Evolutionary conservation across 176 grass and related monocot species (phyloP).

Genomic region (Triticum urartu): DNA sequence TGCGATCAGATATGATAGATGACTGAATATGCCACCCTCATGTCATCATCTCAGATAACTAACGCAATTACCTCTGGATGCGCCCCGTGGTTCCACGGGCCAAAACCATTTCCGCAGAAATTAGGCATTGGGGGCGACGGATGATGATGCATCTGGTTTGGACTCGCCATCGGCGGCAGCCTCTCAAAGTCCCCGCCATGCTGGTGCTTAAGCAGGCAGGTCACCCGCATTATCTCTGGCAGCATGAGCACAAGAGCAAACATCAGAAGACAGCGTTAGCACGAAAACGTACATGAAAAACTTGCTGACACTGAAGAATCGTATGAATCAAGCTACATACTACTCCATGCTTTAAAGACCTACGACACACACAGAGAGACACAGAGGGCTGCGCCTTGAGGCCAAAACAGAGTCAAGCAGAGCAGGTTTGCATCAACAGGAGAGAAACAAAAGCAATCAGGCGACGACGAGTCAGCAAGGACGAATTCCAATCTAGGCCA

Average conservation of each 20-base stretch:
- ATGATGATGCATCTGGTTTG: slow-evolving; percentile 62
- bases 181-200: slow-evolving; percentile 63
- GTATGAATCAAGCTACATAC: slow-evolving; percentile 10
- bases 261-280: slow-evolving; percentile 24
- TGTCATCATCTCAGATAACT: background rate
- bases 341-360: slow-evolving; percentile 2
- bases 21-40: background rate
- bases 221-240: slow-evolving; percentile 86
- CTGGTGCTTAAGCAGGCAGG: slow-evolving; percentile 45
- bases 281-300: slow-evolving; percentile 22
- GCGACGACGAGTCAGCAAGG: background rate
- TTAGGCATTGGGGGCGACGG: slow-evolving; percentile 54
- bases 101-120: slow-evolving; percentile 66
- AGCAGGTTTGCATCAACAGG: background rate
- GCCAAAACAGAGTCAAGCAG: background rate
- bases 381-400: background rate
- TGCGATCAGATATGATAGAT: slow-evolving; percentile 8
- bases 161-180: slow-evolving; percentile 48
- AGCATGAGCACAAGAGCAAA: slow-evolving; percentile 30
- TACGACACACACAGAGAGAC: too few species aligned
- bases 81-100: slow-evolving; percentile 54
- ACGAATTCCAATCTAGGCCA: slow-evolving; percentile 16
- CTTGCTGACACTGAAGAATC: slow-evolving; percentile 28
- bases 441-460: background rate
- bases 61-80: slow-evolving; percentile 57